These are phyloP conservation scores for Eucalyptus pumila DNA, from an alignment of 345 rosid genomes.

Conservation along the genomic window DNA sequence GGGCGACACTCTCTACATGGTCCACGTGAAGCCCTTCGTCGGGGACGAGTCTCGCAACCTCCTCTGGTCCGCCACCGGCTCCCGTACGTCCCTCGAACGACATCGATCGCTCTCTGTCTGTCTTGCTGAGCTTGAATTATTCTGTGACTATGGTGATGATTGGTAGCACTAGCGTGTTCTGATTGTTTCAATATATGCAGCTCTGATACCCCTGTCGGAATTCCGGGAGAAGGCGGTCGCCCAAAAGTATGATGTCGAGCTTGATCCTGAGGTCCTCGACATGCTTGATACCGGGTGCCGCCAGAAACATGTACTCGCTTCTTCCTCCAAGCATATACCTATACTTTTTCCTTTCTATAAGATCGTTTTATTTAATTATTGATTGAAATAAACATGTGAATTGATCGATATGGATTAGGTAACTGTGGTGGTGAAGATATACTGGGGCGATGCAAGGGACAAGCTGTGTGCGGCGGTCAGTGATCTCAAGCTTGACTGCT, in stretches of 20 bases:
- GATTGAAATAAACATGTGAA: neutral
- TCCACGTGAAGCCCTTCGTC: conserved; percentile 23
- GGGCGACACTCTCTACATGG: conserved; percentile 35
- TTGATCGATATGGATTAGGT: conserved; percentile 14
- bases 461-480: conserved; percentile 53
- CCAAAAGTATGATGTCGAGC: conserved; percentile 44
- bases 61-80: conserved; percentile 38
- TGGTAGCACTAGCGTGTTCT: neutral
- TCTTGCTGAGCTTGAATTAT: neutral
- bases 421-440: conserved; percentile 55
- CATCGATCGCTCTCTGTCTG: neutral
- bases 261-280: conserved; percentile 53
- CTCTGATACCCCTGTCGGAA: conserved; percentile 64
- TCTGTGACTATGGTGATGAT: neutral
- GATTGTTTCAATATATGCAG: conserved; percentile 8
- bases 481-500: conserved; percentile 57
- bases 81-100: conserved; percentile 14
- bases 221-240: conserved; percentile 48
- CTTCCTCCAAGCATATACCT: neutral
- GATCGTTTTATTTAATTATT: neutral
- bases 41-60: conserved; percentile 27
- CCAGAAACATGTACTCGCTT: conserved; percentile 32
- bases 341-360: neutral
- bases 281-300: conserved; percentile 47
- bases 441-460: conserved; percentile 90